phyloP scores from a whole-genome alignment of 2,329 filamentous ascomycete genomes.

The Sarocladium oryzae region DNA sequence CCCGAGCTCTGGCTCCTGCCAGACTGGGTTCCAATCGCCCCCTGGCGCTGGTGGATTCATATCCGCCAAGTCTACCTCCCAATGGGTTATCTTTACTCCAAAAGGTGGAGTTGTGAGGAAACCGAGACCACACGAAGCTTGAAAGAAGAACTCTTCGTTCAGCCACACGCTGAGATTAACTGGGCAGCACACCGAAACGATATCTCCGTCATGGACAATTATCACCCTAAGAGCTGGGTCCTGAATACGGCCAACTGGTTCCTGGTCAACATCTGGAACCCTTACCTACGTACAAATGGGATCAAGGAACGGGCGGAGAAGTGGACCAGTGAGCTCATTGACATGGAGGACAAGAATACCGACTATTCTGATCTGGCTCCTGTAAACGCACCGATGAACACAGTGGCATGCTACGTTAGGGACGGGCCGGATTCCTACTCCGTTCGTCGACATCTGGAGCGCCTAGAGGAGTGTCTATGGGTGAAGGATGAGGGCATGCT shows the following conservation, averaged over 20 bases:
- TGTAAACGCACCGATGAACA: slow-evolving; percentile 86
- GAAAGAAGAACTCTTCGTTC: slow-evolving; percentile 73
- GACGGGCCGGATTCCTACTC: slow-evolving; percentile 71
- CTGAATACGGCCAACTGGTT: slow-evolving; percentile 74
- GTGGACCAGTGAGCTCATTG: slow-evolving; percentile 75
- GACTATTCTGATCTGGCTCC: slow-evolving; percentile 81
- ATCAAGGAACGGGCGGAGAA: slow-evolving; percentile 68
- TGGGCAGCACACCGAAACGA: slow-evolving; percentile 76
- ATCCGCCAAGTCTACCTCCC: slow-evolving; percentile 94
- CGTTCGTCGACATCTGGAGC: slow-evolving; percentile 71
- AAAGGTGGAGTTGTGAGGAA: slow-evolving; percentile 68
- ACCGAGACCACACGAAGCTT: slow-evolving; percentile 68
- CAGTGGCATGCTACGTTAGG: slow-evolving; percentile 75
- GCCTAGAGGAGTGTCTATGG: slow-evolving; percentile 83
- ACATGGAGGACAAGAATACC: slow-evolving; percentile 91
- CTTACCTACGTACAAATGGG: slow-evolving; percentile 61
- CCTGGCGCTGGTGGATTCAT: slow-evolving; percentile 97
- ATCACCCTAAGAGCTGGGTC: slow-evolving; percentile 84
- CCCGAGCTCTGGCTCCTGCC: slow-evolving; percentile 91
- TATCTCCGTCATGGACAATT: slow-evolving; percentile 76
- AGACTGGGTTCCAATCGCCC: slow-evolving; percentile 82
- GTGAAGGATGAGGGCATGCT: slow-evolving; percentile 89
- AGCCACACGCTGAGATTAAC: slow-evolving; percentile 71
- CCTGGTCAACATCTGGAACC: slow-evolving; percentile 73
- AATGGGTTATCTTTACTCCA: slow-evolving; percentile 87